Conservation (phyloP, 1,284 basidiomycete species). For the Moesziomyces sp. region DNA sequence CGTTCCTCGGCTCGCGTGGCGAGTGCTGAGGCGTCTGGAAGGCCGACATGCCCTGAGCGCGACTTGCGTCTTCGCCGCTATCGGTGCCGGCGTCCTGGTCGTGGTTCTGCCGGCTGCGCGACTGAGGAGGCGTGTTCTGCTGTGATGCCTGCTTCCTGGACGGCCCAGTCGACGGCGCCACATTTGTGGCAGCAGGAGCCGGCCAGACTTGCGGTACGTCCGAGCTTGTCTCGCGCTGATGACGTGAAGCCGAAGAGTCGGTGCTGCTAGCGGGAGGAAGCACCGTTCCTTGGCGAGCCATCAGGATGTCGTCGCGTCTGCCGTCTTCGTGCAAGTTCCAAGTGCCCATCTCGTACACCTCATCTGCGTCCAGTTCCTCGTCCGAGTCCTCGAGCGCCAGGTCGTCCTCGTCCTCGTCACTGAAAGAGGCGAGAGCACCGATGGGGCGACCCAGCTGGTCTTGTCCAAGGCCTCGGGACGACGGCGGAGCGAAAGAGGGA, state of each 20-base stretch:
- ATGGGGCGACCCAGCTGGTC: conserved; percentile 22
- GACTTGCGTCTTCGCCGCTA: conserved; percentile 34
- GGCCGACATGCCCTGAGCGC: conserved; percentile 31
- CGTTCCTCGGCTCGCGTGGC: conserved; percentile 20
- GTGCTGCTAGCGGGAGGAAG: not conserved
- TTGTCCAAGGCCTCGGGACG: conserved; percentile 28
- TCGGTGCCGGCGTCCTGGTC: conserved; percentile 36
- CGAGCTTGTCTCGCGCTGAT: conserved; percentile 30
- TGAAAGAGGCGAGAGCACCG: conserved; percentile 14
- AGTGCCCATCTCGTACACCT: conserved; percentile 33
- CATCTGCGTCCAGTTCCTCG: conserved; percentile 41
- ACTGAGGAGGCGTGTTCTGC: conserved; percentile 34
- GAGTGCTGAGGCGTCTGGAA: conserved; percentile 45
- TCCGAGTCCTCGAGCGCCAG: conserved; percentile 39
- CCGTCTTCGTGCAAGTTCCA: conserved; percentile 23
- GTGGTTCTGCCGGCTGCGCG: conserved; percentile 26
- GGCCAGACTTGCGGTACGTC: conserved; percentile 16
- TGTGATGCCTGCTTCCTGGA: conserved; percentile 10
- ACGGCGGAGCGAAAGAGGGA: not conserved
- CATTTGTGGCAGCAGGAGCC: not conserved
- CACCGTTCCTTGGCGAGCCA: conserved; percentile 1
- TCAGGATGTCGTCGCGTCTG: conserved; percentile 10
- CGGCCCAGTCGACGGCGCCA: conserved; percentile 1
- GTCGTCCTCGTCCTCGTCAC: conserved; percentile 41
- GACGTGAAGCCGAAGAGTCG: conserved; percentile 11